Base-by-base conservation (phyloP, 176 grass and related monocot genomes). In the Lolium multiflorum region DNA sequence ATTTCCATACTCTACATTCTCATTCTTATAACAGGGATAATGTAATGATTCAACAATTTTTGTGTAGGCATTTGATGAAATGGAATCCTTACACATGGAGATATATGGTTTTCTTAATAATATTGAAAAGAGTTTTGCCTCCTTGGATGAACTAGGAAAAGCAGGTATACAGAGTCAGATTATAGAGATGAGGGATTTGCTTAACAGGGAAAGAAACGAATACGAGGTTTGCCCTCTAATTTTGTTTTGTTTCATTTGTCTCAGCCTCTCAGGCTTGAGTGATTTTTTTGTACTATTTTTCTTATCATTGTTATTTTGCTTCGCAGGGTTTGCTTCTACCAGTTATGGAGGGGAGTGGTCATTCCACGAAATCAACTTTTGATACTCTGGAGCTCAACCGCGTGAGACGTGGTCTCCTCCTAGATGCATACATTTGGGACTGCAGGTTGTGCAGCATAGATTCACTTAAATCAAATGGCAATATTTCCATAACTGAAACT, bases 301-400 rank as follows among this genome's bases (percentile, higher is more conserved):
- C 17, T 21, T 46, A 71, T 46, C 69, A 25, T 75, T 16, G 4
- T 50, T 28, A 35, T 75, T 20, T 55, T 60, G 62, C 16, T 84
- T 85, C 22, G 20, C 83, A 98, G 93, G 86, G 81, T 80, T 80
- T 95, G 74, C 85, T 98, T 85, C 89, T 93, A 66, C 86, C 91
- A 59, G 84, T 92, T 89, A 82, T 79, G 41, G 82, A 43, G 77
- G 89, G 63, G 68, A 89, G 83, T 54, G 63, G 67, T 21, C 72
- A 89, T 83, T 82, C 84, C 58, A 79, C 71, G 46, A 83, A 87
- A 88, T 83, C 88, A 83, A 89, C 60, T 41, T 71, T 89, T 87
- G 93, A 94, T 89, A 88, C 95, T 81, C 83, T 95, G 88, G 91
- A 98, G 68, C 88, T 98, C 56, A 98, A 98, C 26, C 87, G 84